phyloP scores from a whole-genome alignment of 495 filamentous ascomycete genomes.

The Articulospora tetracladia region DNA sequence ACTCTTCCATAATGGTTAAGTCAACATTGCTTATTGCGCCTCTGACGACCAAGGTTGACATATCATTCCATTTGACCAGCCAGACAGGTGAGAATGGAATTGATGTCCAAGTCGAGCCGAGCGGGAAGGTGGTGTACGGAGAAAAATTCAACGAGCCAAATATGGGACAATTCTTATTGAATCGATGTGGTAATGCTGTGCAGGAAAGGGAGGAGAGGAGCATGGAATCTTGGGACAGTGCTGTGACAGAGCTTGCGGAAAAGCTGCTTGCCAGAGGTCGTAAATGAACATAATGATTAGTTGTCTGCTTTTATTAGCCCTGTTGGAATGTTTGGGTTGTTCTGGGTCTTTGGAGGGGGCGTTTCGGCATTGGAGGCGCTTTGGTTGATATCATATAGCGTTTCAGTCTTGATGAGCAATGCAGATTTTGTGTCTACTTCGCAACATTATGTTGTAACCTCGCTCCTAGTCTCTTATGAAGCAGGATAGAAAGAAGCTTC shows the following conservation, averaged over 20 bases:
- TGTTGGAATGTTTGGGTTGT: background rate
- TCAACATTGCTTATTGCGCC: conserved; percentile 51
- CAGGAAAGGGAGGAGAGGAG: conserved; percentile 28
- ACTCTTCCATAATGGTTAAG: conserved; percentile 50
- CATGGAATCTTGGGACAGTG: conserved; percentile 48
- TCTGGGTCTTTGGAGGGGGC: background rate
- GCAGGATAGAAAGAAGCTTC: too few species aligned
- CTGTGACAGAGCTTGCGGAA: conserved; percentile 50
- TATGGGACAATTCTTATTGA: conserved; percentile 55
- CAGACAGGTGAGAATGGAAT: conserved; percentile 37
- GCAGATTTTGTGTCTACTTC: too few species aligned
- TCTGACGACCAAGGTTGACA: conserved; percentile 57
- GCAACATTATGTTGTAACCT: too few species aligned
- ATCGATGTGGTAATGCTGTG: conserved; percentile 37
- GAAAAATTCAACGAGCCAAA: conserved; percentile 61
- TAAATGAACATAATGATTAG: conserved; percentile 32
- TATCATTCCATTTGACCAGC: conserved; percentile 37
- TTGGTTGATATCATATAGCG: background rate
- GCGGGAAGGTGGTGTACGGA: conserved; percentile 59
- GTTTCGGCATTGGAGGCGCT: background rate
- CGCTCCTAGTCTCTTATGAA: too few species aligned
- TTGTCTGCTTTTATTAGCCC: background rate
- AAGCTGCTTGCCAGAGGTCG: conserved; percentile 51
- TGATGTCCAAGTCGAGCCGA: conserved; percentile 29
- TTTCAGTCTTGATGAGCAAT: background rate